phyloP scores from a whole-genome alignment of 2,329 filamentous ascomycete genomes.

The Microdochium bolleyi region DNA sequence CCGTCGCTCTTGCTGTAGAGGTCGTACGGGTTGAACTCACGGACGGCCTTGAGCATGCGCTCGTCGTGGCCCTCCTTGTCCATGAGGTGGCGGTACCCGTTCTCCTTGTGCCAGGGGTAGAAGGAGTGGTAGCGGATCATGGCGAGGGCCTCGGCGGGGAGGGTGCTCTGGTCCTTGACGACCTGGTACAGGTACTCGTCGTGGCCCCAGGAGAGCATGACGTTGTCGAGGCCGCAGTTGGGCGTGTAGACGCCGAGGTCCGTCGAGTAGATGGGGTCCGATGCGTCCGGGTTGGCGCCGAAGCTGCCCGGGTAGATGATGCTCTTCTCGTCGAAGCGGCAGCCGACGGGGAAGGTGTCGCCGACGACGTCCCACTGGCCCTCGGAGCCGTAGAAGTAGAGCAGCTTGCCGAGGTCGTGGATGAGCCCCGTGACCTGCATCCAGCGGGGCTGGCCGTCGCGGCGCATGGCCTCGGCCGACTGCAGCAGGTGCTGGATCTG shows the following conservation, averaged over 20 bases:
- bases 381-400: slow-evolving; percentile 73
- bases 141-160: slow-evolving; percentile 75
- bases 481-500: slow-evolving; percentile 90
- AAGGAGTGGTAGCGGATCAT: slow-evolving; percentile 94
- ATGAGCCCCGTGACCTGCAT: slow-evolving; percentile 73
- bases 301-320: slow-evolving; percentile 83
- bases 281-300: slow-evolving; percentile 63
- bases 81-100: slow-evolving; percentile 79
- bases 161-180: slow-evolving; percentile 69
- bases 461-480: slow-evolving; percentile 80
- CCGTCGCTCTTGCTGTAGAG: slow-evolving; percentile 87
- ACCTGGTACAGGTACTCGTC: slow-evolving; percentile 86
- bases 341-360: slow-evolving; percentile 75
- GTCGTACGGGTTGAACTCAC: slow-evolving; percentile 87
- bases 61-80: slow-evolving; percentile 61
- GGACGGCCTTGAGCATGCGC: slow-evolving; percentile 71
- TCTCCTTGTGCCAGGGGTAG: slow-evolving; percentile 83
- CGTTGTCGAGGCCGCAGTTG: slow-evolving; percentile 75
- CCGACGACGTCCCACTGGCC: slow-evolving; percentile 94
- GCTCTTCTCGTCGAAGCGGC: slow-evolving; percentile 56
- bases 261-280: slow-evolving; percentile 65
- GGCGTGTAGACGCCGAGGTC: slow-evolving; percentile 72
- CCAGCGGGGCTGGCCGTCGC: slow-evolving; percentile 76
- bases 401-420: slow-evolving; percentile 73
- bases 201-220: slow-evolving; percentile 88